Evolutionary conservation across 2,329 filamentous ascomycete species (phyloP), one percentile per base, ranked within the genome.

Genomic region (Chrysosporium keratinophilum): DNA sequence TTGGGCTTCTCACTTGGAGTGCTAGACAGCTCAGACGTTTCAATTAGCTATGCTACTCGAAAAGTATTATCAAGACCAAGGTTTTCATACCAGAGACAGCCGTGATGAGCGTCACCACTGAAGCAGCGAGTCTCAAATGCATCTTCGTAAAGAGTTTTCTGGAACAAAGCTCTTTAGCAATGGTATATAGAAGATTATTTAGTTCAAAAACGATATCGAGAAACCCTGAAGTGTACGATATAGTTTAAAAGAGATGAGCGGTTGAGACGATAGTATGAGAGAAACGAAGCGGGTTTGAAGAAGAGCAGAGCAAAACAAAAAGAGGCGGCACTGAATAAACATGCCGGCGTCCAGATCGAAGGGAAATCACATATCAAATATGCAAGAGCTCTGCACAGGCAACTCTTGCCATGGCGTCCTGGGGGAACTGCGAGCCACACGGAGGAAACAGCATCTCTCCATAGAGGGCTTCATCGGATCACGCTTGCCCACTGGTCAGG

Each of bases 1-100:
- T 40, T 4, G 54, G 54, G 19, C 31, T 50, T 2, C 46, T 43
- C 7, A 56, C 37, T 37, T 49, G 54, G 23, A 56, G 7, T 41
- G 50, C 54, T 56, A 42, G 23, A 20, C 12, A 20, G 4, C 33
- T 10, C 35, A 14, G 44, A 45, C 19, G 20, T 17, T n/a, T 12
- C 5, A 6, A 43, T 50, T 34, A 50, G 48, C 35, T 19, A 10
- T 14, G 17, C 5, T 39, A 12, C 33, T 5, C 5, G 12, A 17
- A 15, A 39, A 31, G n/a, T 19, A 23, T 14, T 12, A 19, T 35
- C 17, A 49, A 14, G 31, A 14, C n/a, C 17, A 31, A 5, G 11
- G n/a, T 17, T 10, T 34, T 42, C 23, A 11, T 49, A 51, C 55
- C 50, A 40, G 33, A n/a, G 28, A 20, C 50, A 17, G 55, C 50